Conservation (phyloP, 169 alveolate genomes). For the Plasmodium relictum region DNA sequence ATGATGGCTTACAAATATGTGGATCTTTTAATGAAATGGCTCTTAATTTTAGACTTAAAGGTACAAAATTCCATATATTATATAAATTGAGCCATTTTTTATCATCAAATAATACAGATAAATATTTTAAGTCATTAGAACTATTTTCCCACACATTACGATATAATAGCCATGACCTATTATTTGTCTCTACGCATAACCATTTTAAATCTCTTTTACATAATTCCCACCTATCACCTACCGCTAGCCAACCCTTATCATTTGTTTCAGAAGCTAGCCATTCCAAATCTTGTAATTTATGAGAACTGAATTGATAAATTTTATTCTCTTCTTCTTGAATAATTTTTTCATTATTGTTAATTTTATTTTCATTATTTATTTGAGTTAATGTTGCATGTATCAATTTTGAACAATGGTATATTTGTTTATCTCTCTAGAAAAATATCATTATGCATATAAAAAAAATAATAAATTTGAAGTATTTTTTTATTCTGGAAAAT, state of each 20-base stretch:
- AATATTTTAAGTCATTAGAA: slow-evolving; percentile 62
- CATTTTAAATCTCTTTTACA: slow-evolving; percentile 67
- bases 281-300: slow-evolving; percentile 71
- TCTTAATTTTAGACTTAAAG: slow-evolving; percentile 63
- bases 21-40: slow-evolving; percentile 51
- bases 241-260: slow-evolving; percentile 75
- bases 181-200: slow-evolving; percentile 66
- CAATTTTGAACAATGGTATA: slow-evolving; percentile 53
- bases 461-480: neutral
- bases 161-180: slow-evolving; percentile 67
- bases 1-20: slow-evolving; percentile 54
- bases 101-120: slow-evolving; percentile 65
- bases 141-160: slow-evolving; percentile 72
- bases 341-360: slow-evolving; percentile 3
- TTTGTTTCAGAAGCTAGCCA: slow-evolving; percentile 72
- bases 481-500: neutral
- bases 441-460: neutral
- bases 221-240: slow-evolving; percentile 72
- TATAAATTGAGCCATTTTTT: slow-evolving; percentile 65
- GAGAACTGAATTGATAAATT: slow-evolving; percentile 14
- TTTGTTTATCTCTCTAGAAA: slow-evolving; percentile 73
- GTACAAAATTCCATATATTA: slow-evolving; percentile 50
- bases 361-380: slow-evolving; percentile 13
- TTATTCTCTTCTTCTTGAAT: slow-evolving; percentile 1
- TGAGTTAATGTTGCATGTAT: slow-evolving; percentile 51